Conservation (phyloP, 1,284 basidiomycete species). For the Volvariella volvacea region DNA sequence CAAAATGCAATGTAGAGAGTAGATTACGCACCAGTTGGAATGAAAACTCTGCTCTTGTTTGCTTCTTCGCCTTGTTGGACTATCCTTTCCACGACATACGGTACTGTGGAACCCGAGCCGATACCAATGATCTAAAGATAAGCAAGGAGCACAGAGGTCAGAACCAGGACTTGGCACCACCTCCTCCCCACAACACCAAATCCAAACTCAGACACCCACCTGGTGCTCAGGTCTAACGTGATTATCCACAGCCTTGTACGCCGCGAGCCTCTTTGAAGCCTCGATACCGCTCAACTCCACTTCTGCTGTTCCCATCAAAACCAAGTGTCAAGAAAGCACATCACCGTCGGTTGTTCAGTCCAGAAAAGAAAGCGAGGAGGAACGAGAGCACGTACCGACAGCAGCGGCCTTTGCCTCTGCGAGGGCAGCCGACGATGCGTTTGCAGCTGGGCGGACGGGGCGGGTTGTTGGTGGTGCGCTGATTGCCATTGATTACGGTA, state of each 20-base stretch:
- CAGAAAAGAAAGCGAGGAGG: neutral
- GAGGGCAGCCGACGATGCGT: too few species aligned
- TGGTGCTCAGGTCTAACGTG: conserved; percentile 82
- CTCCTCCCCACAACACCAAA: too few species aligned
- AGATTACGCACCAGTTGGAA: conserved; percentile 69
- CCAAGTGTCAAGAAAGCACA: neutral
- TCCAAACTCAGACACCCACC: too few species aligned
- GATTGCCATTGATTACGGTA: conserved; percentile 8
- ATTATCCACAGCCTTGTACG: conserved; percentile 90
- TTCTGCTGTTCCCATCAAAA: conserved; percentile 1
- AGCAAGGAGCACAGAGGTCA: conserved; percentile 1
- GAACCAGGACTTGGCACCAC: too few species aligned
- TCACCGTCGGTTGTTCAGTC: neutral
- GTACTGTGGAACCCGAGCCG: conserved; percentile 94
- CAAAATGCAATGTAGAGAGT: conserved; percentile 2
- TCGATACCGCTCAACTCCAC: conserved; percentile 45
- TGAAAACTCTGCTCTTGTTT: conserved; percentile 81
- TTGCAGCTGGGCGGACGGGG: neutral
- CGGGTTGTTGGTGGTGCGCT: neutral
- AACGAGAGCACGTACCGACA: neutral
- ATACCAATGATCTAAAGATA: conserved; percentile 75
- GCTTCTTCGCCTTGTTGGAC: conserved; percentile 73
- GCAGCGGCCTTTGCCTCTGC: neutral
- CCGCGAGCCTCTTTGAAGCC: conserved; percentile 84
- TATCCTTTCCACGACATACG: conserved; percentile 95